Conservation (phyloP, 257 asterid species). For the Solanum piurae region DNA sequence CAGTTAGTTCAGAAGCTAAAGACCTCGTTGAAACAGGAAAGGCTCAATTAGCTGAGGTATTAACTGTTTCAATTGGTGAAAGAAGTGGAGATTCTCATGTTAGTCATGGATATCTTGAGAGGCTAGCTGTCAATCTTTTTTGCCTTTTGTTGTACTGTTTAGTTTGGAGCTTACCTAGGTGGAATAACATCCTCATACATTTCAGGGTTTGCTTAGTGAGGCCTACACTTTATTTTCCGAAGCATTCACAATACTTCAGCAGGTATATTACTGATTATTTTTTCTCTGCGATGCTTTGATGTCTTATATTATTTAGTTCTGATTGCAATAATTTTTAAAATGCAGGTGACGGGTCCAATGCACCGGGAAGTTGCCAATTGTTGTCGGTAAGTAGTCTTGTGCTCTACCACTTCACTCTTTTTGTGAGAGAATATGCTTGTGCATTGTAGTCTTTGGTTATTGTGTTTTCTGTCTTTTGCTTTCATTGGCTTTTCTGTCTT, state of each 20-base stretch:
- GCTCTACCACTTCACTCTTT: background rate
- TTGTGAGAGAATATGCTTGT: background rate
- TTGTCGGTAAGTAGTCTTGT: slow-evolving; percentile 59
- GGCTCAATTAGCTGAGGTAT: slow-evolving; percentile 89
- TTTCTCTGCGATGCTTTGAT: background rate
- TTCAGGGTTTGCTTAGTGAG: slow-evolving; percentile 81
- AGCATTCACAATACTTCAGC: slow-evolving; percentile 93
- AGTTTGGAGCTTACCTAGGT: background rate
- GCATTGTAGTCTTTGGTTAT: background rate
- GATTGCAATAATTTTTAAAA: background rate
- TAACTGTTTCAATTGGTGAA: background rate
- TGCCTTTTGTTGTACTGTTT: background rate
- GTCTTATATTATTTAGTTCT: background rate
- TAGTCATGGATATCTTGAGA: background rate
- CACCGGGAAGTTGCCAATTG: slow-evolving; percentile 98
- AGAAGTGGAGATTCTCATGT: background rate
- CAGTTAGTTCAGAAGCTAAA: slow-evolving; percentile 90
- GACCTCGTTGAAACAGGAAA: slow-evolving; percentile 91
- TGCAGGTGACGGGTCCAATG: slow-evolving; percentile 99
- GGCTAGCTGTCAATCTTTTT: background rate
- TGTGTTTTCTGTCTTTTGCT: background rate
- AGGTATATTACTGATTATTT: slow-evolving; percentile 27
- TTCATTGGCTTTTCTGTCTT: background rate
- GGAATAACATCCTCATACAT: background rate
- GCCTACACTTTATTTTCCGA: slow-evolving; percentile 76